Evolutionary conservation across 192 early-diverging fungal genomes (phyloP), one percentile per base, ranked within the genome.

Genomic region (Backusella mclennaniae): DNA sequence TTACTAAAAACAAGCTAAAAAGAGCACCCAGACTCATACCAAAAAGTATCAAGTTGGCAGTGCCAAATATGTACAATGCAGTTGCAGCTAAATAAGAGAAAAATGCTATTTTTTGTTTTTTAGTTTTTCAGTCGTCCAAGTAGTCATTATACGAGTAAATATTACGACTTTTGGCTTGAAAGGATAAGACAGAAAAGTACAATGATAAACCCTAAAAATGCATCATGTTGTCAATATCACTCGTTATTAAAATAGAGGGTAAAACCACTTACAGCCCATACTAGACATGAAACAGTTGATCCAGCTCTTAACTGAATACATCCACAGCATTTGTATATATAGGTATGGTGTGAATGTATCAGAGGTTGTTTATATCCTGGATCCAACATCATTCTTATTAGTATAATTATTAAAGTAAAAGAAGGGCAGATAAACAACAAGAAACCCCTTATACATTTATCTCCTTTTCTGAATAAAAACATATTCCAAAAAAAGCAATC

Each of bases 151-250:
- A 29, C 29, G 12, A 26, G 14, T 26, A 12, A 63, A 46, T 17
- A 73, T 77, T 78, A 78, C 80, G 76, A 70, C 76, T 82, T 42
- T 76, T 69, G 17, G 38, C 17, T 71, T 75, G 76, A 39, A 82
- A 82, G n/a, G 80, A 74, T 59, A 82, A 23, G 36, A 74, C 67
- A 15, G 76, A 73, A 73, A 82, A 78, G 42, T 82, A 82, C 39
- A 82, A 67, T 39, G 76, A 78, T 19, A 82, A 35, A 17, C 76
- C 73, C 80, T 82, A 35, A 63, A 38, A 49, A 36, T 15, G 66
- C 42, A 39, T 21, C 19, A 38, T 7, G 14, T 59, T 59, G 19
- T 36, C 5, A 49, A 59, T 36, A 38, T 4, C 23, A 46, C 39
- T 11, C 11, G 2, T 19, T 11, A 35, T 59, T 19, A 73, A 56